These are phyloP conservation scores for Candida vartiovaarae DNA, from an alignment of 805 yeast genomes.

Conservation along the genomic window DNA sequence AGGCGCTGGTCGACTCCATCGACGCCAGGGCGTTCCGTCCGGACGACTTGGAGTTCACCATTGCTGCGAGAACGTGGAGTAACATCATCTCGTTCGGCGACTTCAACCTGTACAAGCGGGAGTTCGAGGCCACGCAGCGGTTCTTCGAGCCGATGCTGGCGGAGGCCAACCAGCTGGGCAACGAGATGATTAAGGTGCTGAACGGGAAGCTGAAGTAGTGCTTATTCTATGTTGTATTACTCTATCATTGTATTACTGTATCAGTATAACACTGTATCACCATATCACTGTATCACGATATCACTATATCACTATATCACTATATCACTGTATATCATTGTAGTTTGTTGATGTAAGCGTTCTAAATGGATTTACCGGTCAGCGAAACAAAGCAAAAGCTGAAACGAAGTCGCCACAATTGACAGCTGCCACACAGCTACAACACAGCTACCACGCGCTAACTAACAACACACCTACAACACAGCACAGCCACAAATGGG, in stretches of 20 bases:
- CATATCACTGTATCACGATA: too few relatives aligned
- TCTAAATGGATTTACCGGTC: too few relatives aligned
- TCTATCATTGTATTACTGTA: too few relatives aligned
- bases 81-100: constrained; percentile 69
- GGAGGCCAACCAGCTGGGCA: constrained; percentile 84
- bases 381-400: too few relatives aligned
- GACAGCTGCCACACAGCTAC: background rate
- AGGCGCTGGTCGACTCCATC: constrained; percentile 67
- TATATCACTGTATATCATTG: too few relatives aligned
- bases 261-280: too few relatives aligned
- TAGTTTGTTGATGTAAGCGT: too few relatives aligned
- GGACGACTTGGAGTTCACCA: constrained; percentile 88
- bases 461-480: background rate
- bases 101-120: constrained; percentile 59
- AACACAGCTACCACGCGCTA: background rate
- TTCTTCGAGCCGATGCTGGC: constrained; percentile 83
- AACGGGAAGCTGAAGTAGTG: constrained; percentile 8
- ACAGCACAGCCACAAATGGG: constrained; percentile 47
- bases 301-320: too few relatives aligned
- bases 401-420: too few relatives aligned
- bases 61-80: constrained; percentile 87
- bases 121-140: constrained; percentile 74
- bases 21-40: constrained; percentile 62
- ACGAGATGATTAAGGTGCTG: constrained; percentile 79
- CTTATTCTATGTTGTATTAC: background rate